Base-by-base conservation (phyloP, 805 yeast species). In the Wickerhamomyces chaumierensis region DNA sequence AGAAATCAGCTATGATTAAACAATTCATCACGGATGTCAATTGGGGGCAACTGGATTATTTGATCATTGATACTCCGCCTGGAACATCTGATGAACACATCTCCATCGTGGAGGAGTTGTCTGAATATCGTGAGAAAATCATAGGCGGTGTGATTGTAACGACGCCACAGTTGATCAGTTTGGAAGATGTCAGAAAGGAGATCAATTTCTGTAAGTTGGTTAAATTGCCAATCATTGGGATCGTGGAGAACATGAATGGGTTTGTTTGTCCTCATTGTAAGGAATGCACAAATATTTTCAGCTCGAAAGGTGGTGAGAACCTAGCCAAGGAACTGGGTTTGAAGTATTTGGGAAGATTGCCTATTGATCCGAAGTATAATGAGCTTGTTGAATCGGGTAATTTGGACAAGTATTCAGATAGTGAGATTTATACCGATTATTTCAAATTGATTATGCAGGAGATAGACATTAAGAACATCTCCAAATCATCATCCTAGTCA, bases 81-180 rank as follows among this genome's bases (percentile, higher is more conserved):
- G 99, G 99, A 0, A 92, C 99, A 0, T 82, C 95, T 0, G 99
- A 92, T 59, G 99, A 92, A 57, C 99, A 92, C 57, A 92, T 92
- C 31, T 87, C 96, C 4, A 81, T 94, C 31, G 96, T 96, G 5
- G 97, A 92, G 39, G 94, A 87, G 57, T 66, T 92, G 32, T 62
- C 78, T 1, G 68, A 69, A 20, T 28, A 28, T n/a, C n/a, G 16
- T 28, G 31, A 28, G 16, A 28, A 28, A 13, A 86, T 90, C 2
- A 95, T 86, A 49, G 97, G 97, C 0, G 96, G 96, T 1, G 78
- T 92, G 0, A 73, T 92, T 2, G 99, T 92, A 6, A 92, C 98
- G 0, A 92, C 98, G 0, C 98, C 99, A 1, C 99, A 92, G 53
- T 73, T 75, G 45, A 90, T 92, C 5, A 87, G 96, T 4, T 77